phyloP scores from a whole-genome alignment of 371 early-diverging fungal species.

The Dichotomocladium elegans region DNA sequence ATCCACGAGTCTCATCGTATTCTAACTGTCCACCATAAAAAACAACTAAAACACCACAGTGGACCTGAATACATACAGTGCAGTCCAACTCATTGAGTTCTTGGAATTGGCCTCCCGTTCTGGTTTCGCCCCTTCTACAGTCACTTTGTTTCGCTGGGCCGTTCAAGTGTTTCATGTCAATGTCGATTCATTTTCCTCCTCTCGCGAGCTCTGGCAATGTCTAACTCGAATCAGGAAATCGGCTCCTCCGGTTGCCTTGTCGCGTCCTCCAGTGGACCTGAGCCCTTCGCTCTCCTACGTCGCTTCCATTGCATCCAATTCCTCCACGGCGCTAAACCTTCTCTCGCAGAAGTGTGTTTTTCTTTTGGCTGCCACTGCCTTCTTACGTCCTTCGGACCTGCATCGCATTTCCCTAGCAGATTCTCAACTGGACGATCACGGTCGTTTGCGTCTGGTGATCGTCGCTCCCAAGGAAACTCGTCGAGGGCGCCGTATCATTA shows the following conservation, averaged over 20 bases:
- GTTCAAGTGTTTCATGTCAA: not conserved
- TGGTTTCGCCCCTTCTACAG: not conserved
- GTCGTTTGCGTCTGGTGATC: slow-evolving; percentile 20
- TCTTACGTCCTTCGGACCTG: slow-evolving; percentile 7
- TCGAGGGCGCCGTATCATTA: not conserved
- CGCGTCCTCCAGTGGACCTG: not conserved
- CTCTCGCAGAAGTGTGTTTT: slow-evolving; percentile 1
- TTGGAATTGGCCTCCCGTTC: not conserved
- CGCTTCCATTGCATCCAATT: not conserved
- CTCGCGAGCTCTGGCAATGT: not conserved
- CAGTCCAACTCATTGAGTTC: not conserved
- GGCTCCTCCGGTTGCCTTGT: slow-evolving; percentile 1
- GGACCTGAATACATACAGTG: not conserved
- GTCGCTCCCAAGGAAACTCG: slow-evolving; percentile 39
- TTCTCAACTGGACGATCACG: not conserved
- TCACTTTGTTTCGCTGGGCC: not conserved
- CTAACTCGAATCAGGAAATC: not conserved
- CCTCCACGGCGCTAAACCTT: not conserved
- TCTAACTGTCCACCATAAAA: too few relatives aligned
- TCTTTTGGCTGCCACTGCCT: not conserved
- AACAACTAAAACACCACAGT: too few relatives aligned
- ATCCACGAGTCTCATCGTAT: too few relatives aligned
- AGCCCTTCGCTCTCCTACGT: not conserved
- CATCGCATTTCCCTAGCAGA: not conserved
- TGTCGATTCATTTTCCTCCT: not conserved